A percentile compares a stretch with the other conserved stretches of the same genome.
These are phyloP conservation scores for Phaseolus lunatus DNA, from an alignment of 306 rosid genomes.

Conservation along the genomic window DNA sequence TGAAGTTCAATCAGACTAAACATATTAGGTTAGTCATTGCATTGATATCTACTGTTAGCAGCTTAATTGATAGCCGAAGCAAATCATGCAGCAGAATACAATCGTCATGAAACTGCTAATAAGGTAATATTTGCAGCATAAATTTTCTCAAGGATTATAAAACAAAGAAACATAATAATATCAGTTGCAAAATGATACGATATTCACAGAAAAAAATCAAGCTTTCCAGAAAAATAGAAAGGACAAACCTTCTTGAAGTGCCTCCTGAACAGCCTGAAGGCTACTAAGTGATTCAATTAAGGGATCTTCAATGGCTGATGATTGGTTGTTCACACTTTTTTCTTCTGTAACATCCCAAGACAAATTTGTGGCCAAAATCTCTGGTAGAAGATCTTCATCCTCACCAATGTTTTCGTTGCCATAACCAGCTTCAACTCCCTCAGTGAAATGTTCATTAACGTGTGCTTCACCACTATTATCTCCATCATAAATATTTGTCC, in stretches of 20 bases:
- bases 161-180: slow-evolving; percentile 25
- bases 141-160: slow-evolving; percentile 35
- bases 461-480: slow-evolving; percentile 69
- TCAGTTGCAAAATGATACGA: slow-evolving; percentile 32
- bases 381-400: slow-evolving; percentile 60
- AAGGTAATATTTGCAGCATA: background rate
- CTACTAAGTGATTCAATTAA: slow-evolving; percentile 63
- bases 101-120: slow-evolving; percentile 14
- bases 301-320: slow-evolving; percentile 66
- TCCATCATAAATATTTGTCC: slow-evolving; percentile 54
- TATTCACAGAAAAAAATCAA: slow-evolving; percentile 27
- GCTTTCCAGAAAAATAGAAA: slow-evolving; percentile 1
- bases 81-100: slow-evolving; percentile 34
- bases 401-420: slow-evolving; percentile 59
- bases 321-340: slow-evolving; percentile 58
- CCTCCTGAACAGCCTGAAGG: slow-evolving; percentile 81
- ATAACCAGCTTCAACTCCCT: slow-evolving; percentile 63
- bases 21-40: slow-evolving; percentile 7
- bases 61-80: slow-evolving; percentile 1
- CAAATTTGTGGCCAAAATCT: slow-evolving; percentile 55
- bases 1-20: slow-evolving; percentile 25
- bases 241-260: slow-evolving; percentile 81
- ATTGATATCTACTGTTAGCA: slow-evolving; percentile 2
- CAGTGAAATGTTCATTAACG: slow-evolving; percentile 58
- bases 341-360: slow-evolving; percentile 63